phyloP scores from a whole-genome alignment of 1,284 basidiomycete genomes.

The Cryptococcus neoformans region DNA sequence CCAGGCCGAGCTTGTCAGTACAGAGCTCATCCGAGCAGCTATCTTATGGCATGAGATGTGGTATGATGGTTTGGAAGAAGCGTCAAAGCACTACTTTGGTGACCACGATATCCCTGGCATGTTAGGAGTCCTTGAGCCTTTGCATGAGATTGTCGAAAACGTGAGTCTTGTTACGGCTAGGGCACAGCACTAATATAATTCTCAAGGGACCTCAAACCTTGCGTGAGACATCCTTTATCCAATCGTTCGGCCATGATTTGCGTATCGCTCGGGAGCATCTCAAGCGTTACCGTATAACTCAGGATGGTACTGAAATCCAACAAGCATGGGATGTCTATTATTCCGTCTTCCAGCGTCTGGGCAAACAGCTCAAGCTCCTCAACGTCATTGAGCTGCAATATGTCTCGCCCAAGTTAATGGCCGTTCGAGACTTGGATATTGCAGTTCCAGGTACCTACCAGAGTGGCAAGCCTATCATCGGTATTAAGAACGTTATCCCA shows the following conservation, averaged over 20 bases:
- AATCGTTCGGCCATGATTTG: conserved; percentile 91
- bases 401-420: conserved; percentile 89
- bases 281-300: conserved; percentile 77
- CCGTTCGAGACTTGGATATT: conserved; percentile 83
- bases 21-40: conserved; percentile 94
- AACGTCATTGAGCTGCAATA: conserved; percentile 96
- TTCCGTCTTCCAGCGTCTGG: conserved; percentile 90
- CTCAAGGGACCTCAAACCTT: conserved; percentile 84
- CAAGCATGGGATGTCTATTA: conserved; percentile 99
- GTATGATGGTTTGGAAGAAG: conserved; percentile 99
- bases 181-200: background rate
- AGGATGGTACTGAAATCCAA: conserved; percentile 87
- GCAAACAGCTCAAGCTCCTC: conserved; percentile 87
- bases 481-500: conserved; percentile 77
- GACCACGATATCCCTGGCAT: conserved; percentile 99
- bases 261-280: conserved; percentile 93
- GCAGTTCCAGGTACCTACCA: conserved; percentile 97
- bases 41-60: conserved; percentile 99
- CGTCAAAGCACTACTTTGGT: conserved; percentile 94
- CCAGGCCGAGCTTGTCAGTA: conserved; percentile 88
- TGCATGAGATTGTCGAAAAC: conserved; percentile 90
- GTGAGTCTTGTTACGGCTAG: conserved; percentile 53
- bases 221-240: conserved; percentile 91
- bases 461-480: conserved; percentile 80
- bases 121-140: conserved; percentile 90